Percentiles rank a stretch among this genome's conserved stretches.
These are phyloP conservation scores for Leccinum incarnatum DNA, from an alignment of 768 basidiomycete species.

Conservation along the genomic window DNA sequence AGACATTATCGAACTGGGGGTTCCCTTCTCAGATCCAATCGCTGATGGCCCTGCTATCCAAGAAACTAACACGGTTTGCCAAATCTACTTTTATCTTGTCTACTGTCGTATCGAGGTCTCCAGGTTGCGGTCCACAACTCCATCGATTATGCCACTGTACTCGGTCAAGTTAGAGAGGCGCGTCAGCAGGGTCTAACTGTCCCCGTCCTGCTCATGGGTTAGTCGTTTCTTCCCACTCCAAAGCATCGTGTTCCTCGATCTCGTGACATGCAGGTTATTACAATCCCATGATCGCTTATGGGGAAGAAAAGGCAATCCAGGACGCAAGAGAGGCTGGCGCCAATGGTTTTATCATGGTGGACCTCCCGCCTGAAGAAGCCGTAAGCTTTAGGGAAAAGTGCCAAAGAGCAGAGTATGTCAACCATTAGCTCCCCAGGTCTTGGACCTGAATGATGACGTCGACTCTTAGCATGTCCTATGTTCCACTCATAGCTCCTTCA, in stretches of 20 bases:
- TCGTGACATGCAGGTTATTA: constrained; percentile 73
- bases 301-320: constrained; percentile 89
- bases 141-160: constrained; percentile 72
- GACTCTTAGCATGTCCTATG: constrained; percentile 75
- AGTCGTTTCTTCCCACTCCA: background rate
- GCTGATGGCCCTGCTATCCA: constrained; percentile 96
- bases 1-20: constrained; percentile 92
- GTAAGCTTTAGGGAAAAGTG: constrained; percentile 88
- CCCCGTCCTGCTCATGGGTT: constrained; percentile 60
- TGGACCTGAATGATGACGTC: constrained; percentile 2
- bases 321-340: constrained; percentile 90
- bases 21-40: constrained; percentile 81
- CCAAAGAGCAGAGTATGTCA: constrained; percentile 66
- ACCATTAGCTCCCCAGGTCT: background rate
- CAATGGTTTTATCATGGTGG: constrained; percentile 97
- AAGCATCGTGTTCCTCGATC: background rate
- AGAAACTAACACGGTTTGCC: constrained; percentile 76
- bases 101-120: background rate
- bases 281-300: constrained; percentile 93
- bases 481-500: constrained; percentile 93
- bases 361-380: constrained; percentile 97
- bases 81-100: background rate
- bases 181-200: constrained; percentile 76
- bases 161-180: constrained; percentile 75
- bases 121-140: constrained; percentile 84